Percentiles rank a stretch among this genome's conserved stretches.
Evolutionary conservation across 2,329 filamentous ascomycete species (phyloP).

Genomic region (Fusarium brachygibbosum): DNA sequence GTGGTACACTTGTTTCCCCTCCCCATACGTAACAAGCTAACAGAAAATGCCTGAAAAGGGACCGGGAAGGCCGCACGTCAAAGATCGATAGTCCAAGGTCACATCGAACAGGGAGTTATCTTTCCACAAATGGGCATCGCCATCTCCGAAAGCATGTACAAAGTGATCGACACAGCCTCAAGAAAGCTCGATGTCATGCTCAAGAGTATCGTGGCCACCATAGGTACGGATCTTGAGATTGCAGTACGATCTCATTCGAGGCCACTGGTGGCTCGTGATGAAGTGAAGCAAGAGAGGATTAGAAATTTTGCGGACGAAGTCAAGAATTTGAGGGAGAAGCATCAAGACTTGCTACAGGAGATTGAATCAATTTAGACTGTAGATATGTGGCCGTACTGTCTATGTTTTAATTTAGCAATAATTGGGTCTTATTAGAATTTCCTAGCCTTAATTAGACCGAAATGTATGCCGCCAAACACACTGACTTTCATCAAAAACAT

Average conservation of each 20-base stretch:
- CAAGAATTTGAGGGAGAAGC: background rate
- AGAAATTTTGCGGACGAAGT: background rate
- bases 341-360: background rate
- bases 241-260: background rate
- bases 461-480: too few species aligned
- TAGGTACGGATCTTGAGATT: slow-evolving; percentile 7
- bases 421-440: too few species aligned
- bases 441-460: too few species aligned
- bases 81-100: slow-evolving; percentile 6
- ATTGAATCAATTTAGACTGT: background rate
- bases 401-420: too few species aligned
- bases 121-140: slow-evolving; percentile 4
- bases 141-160: slow-evolving; percentile 6
- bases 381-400: background rate
- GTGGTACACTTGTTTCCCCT: background rate
- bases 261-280: background rate
- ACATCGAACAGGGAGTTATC: slow-evolving; percentile 6
- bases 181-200: background rate
- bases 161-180: background rate
- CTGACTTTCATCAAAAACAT: too few species aligned
- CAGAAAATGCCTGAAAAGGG: background rate
- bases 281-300: background rate
- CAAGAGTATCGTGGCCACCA: background rate
- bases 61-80: slow-evolving; percentile 5
- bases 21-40: background rate